A percentile compares a stretch with the other conserved stretches of the same genome.
phyloP scores from a whole-genome alignment of 179 eudicot genomes.

The Pouteria campechiana region DNA sequence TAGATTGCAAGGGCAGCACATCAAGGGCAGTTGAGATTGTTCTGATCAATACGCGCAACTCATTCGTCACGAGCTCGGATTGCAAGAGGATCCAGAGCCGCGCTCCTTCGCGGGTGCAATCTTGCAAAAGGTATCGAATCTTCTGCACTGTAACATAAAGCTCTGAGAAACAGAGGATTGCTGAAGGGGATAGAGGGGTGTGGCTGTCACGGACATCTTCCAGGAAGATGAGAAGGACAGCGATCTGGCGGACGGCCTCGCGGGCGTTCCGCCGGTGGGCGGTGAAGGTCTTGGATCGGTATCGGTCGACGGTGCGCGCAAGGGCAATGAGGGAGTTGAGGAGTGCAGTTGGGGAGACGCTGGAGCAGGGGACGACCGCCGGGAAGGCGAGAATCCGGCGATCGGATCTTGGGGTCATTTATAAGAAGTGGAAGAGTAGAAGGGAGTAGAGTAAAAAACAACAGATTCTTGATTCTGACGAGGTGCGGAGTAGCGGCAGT shows the following conservation, averaged over 20 bases:
- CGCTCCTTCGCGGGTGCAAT: conserved; percentile 47
- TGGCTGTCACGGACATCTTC: conserved; percentile 33
- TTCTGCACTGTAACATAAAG: conserved; percentile 64
- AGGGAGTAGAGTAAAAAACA: background rate
- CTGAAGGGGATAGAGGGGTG: conserved; percentile 9
- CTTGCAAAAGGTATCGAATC: conserved; percentile 40
- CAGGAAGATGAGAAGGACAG: conserved; percentile 45
- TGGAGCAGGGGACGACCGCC: conserved; percentile 66
- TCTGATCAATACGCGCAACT: conserved; percentile 28
- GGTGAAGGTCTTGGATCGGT: conserved; percentile 23
- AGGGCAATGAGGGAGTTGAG: conserved; percentile 44
- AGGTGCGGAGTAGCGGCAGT: background rate
- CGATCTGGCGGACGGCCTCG: conserved; percentile 45
- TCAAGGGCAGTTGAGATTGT: conserved; percentile 45
- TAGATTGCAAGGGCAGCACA: conserved; percentile 24
- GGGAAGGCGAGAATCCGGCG: conserved; percentile 61
- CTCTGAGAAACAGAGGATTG: conserved; percentile 46
- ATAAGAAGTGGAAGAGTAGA: background rate
- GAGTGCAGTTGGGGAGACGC: conserved; percentile 43
- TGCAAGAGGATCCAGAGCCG: conserved; percentile 46
- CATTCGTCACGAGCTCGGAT: conserved; percentile 22
- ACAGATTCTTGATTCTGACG: background rate
- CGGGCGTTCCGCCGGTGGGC: conserved; percentile 37
- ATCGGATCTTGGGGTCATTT: conserved; percentile 36
- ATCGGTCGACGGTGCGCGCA: conserved; percentile 22